Base-by-base conservation (phyloP, 1,139 yeast species). In the Pichia sp. region DNA sequence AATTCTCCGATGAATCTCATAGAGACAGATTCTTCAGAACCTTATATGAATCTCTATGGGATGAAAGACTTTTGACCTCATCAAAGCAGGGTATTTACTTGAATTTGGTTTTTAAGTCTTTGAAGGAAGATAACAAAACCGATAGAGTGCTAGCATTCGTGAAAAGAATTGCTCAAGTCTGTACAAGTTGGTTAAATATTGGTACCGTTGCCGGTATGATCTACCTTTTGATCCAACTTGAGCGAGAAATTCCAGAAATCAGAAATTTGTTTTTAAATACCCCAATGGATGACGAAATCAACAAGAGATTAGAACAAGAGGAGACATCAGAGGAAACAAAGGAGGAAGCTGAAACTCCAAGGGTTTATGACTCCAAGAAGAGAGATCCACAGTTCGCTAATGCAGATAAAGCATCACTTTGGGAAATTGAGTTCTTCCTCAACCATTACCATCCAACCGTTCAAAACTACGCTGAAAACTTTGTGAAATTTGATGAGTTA, bases 171-270 rank as follows among this genome's bases (percentile, higher is more conserved):
- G 66, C 84, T 33, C 98, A 91, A 60, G 74, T 85, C 32, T 81
- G 94, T 52, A 66, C 74, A 30, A 83, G 81, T 55, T 87, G 96
- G 96, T 56, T 83, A 29, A 87, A 85, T 50, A 69, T 86, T 40
- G 98, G 98, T 39, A 82, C 93, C 15, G 74, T 86, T 38, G 67
- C 94, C n/a, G 97, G 97, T 58, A 81, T 91, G 76, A 66, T 88
- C 34, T 91, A 63, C 55, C 67, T 91, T 47, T 64, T 91, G 35
- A 67, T 75, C 52, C 88, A 86, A 57, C 67, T 88, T 38, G 77
- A 68, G 53, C 66, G 68, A 47, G 48, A 60, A 11, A 58, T 66
- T 22, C 80, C 83, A 10, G 69, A 64, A 47, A 55, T 76, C 32
- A 65, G 70, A 46, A 70, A 72, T 41, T 52, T 76, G 46, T 53